phyloP scores from a whole-genome alignment of 2,329 filamentous ascomycete species.

The Fusarium secorum region DNA sequence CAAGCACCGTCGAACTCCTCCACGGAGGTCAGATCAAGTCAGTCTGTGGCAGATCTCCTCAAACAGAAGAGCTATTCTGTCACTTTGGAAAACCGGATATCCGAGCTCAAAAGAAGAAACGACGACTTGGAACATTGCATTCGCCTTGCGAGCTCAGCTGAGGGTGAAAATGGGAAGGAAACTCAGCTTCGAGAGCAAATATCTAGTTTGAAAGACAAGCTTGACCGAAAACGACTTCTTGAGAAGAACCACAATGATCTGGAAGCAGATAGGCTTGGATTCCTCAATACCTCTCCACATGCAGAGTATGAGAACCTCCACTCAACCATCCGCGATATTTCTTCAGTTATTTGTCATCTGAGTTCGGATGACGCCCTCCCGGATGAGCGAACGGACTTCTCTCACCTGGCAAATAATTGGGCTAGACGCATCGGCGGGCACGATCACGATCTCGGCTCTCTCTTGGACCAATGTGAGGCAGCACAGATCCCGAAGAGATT shows the following conservation, averaged over 20 bases:
- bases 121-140: neutral
- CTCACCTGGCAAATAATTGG: neutral
- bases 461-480: neutral
- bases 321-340: neutral
- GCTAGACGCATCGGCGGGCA: accelerated
- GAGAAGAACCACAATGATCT: accelerated
- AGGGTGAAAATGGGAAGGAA: neutral
- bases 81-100: neutral
- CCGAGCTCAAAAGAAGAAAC: neutral
- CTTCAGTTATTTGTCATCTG: neutral
- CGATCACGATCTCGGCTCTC: accelerated
- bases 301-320: neutral
- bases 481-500: neutral
- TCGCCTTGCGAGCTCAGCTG: neutral
- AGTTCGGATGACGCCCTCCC: neutral
- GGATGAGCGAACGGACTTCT: accelerated
- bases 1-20: accelerated
- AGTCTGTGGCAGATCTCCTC: neutral
- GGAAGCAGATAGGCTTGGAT: neutral
- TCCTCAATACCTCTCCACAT: neutral
- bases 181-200: neutral
- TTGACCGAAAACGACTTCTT: accelerated
- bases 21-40: accelerated
- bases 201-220: neutral
- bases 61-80: neutral